These are phyloP conservation scores for Nectriaceae sp. DNA, from an alignment of 2,329 filamentous ascomycete species.

Conservation along the genomic window DNA sequence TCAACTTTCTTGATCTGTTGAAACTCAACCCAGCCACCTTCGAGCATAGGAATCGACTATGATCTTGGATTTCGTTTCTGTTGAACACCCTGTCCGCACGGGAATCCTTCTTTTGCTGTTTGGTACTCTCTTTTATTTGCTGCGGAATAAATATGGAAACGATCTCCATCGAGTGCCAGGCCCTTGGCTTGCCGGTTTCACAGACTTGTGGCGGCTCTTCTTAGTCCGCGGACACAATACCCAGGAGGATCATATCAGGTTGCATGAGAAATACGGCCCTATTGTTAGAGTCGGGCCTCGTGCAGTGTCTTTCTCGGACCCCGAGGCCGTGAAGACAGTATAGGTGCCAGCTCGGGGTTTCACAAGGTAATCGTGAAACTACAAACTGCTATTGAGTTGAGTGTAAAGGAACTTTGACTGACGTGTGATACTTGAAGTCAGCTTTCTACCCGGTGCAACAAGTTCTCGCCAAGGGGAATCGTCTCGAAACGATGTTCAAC, in stretches of 20 bases:
- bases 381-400: neutral
- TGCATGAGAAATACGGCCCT: slow-evolving; percentile 14
- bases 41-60: neutral
- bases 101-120: neutral
- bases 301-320: slow-evolving; percentile 8
- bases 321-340: slow-evolving; percentile 5
- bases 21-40: neutral
- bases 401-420: neutral
- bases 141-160: slow-evolving; percentile 9
- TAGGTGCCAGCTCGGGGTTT: slow-evolving; percentile 9
- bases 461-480: slow-evolving; percentile 29
- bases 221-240: slow-evolving; percentile 11
- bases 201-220: slow-evolving; percentile 13
- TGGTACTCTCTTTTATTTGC: neutral
- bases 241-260: slow-evolving; percentile 12
- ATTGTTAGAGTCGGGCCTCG: slow-evolving; percentile 11
- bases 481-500: slow-evolving; percentile 36
- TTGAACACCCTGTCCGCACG: neutral
- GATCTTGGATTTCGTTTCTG: neutral
- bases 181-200: slow-evolving; percentile 11
- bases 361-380: neutral
- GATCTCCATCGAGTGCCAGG: slow-evolving; percentile 9
- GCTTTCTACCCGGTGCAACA: slow-evolving; percentile 32
- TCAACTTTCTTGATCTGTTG: neutral
- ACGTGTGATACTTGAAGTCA: slow-evolving; percentile 7